Evolutionary conservation across 2,329 filamentous ascomycete genomes (phyloP).

Genomic region (Fusarium oxysporum): DNA sequence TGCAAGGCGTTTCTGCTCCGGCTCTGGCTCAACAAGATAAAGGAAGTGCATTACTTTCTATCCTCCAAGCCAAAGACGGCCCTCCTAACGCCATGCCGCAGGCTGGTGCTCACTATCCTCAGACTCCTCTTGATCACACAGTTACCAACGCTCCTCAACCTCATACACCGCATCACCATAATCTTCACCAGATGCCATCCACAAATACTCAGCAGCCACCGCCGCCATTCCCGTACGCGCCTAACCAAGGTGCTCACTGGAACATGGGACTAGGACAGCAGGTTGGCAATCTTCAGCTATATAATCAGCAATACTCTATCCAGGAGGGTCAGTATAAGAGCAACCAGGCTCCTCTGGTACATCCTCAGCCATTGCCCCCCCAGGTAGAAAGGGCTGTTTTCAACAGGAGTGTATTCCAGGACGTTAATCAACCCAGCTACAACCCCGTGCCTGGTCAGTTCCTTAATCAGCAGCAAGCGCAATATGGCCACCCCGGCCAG

Average conservation of each 20-base stretch:
- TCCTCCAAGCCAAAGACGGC: constrained; percentile 57
- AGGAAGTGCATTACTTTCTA: constrained; percentile 64
- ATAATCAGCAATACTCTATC: constrained; percentile 30
- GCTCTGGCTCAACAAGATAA: constrained; percentile 54
- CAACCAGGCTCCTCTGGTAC: constrained; percentile 45
- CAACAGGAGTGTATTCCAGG: constrained; percentile 51
- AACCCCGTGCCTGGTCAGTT: constrained; percentile 17
- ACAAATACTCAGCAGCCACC: constrained; percentile 47
- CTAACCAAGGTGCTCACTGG: constrained; percentile 36
- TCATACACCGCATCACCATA: constrained; percentile 67
- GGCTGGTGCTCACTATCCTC: constrained; percentile 50
- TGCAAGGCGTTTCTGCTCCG: constrained; percentile 51
- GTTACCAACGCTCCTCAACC: constrained; percentile 63
- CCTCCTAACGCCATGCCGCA: constrained; percentile 28
- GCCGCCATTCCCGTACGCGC: constrained; percentile 47
- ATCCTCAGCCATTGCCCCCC: constrained; percentile 65
- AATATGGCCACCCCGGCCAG: constrained; percentile 37
- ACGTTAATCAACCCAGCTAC: constrained; percentile 33
- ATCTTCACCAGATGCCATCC: constrained; percentile 56
- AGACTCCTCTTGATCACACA: constrained; percentile 67
- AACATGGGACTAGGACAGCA: constrained; percentile 31
- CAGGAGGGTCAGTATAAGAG: constrained; percentile 40
- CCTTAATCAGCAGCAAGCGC: constrained; percentile 42
- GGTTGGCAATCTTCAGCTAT: constrained; percentile 23
- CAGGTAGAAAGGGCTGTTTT: constrained; percentile 67